Base-by-base conservation (phyloP, 441 rosid species). In the Hura crepitans region DNA sequence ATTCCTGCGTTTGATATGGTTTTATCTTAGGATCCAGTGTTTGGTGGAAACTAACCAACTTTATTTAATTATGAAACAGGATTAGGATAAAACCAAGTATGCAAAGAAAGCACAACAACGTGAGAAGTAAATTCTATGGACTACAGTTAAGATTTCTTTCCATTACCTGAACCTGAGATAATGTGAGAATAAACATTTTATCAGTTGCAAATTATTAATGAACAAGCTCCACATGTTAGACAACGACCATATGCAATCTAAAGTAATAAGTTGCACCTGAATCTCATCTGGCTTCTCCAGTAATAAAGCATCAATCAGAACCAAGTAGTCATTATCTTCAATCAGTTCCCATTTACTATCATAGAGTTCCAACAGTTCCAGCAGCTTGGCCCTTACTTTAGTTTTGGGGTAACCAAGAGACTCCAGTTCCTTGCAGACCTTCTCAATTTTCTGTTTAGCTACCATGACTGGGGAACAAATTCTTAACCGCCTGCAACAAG, bases 261-360 rank as follows among this genome's bases (percentile, higher is more conserved):
- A 45, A 46, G 68, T 3, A 65, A 47, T 11, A 46, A 65, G 30
- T 18, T 18, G 15, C 69, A 65, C 69, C 69, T 30, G 20, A 46
- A 14, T 5, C 27, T 66, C 37, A 20, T 51, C 60, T 12, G 33
- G 3, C n/a, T 66, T 25, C 14, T 66, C 70, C 30, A 66, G n/a
- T n/a, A n/a, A 5, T 5, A 66, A 14, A 27, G 58, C 62, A 9
- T 71, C 74, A 63, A 28, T 6, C 31, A 59, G 64, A 43, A 43
- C 77, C 71, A 88, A 81, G 55, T 84, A 90, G 64, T 82, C 85
- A 62, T 90, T 93, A 33, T 73, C 86, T 28, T 84, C 90, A 60
- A 90, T 90, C 27, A 86, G 74, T 54, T 80, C 89, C 93, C 96
- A 88, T 35, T 88, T 90, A 42, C 72, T 85, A 0, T 90, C 96